phyloP scores from a whole-genome alignment of 1,139 yeast genomes.

The Debaryomyces nepalensis region DNA sequence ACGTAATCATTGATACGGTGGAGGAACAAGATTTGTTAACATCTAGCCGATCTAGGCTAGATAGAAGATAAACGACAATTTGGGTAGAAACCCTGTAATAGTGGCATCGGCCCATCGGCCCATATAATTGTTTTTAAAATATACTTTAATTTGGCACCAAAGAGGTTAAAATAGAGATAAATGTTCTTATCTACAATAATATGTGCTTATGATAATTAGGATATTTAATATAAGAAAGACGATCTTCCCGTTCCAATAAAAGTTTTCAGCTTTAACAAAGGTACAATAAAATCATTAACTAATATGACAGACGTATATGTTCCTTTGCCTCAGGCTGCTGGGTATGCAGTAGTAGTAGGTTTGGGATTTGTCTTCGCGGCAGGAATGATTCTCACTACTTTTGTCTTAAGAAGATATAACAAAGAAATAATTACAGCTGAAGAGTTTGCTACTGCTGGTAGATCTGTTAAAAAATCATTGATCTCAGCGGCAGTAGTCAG shows the following conservation, averaged over 20 bases:
- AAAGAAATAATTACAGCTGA: slow-evolving; percentile 85
- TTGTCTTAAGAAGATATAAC: slow-evolving; percentile 71
- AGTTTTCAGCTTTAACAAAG: not conserved
- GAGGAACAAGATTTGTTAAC: slow-evolving; percentile 1
- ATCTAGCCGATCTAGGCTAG: not conserved
- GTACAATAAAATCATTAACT: not conserved
- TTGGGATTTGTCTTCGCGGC: slow-evolving; percentile 80
- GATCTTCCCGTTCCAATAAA: not conserved
- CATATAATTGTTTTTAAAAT: not conserved
- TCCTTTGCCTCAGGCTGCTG: slow-evolving; percentile 70
- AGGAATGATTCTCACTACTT: slow-evolving; percentile 79
- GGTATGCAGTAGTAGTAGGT: slow-evolving; percentile 91
- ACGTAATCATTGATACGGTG: not conserved
- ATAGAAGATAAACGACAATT: not conserved
- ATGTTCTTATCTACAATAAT: not conserved
- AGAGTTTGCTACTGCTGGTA: slow-evolving; percentile 87
- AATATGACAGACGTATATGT: slow-evolving; percentile 15
- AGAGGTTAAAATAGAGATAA: not conserved
- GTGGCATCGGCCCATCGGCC: slow-evolving; percentile 1
- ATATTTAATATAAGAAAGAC: not conserved
- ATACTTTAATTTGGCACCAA: not conserved
- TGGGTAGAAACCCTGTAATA: not conserved
- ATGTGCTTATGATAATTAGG: too few relatives aligned
- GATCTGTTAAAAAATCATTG: slow-evolving; percentile 59
- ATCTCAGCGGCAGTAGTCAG: slow-evolving; percentile 88